Conservation (phyloP, 768 basidiomycete species). For the Trametes cingulata region DNA sequence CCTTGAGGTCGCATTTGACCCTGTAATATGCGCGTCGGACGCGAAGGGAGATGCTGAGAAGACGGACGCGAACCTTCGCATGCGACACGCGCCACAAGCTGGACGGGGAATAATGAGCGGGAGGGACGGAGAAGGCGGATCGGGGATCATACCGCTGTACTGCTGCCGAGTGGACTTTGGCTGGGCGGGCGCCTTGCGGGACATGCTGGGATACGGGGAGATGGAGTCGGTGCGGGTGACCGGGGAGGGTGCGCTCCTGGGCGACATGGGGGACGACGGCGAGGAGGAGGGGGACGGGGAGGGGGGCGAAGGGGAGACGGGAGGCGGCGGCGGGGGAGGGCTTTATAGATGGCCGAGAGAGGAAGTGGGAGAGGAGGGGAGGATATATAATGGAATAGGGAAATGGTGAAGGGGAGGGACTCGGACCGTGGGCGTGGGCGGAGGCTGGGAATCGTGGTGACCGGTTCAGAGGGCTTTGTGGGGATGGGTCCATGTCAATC, state of each 20-base stretch:
- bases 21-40: conserved; percentile 38
- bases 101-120: conserved; percentile 56
- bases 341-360: conserved; percentile 20
- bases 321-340: conserved; percentile 16
- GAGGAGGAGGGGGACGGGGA: conserved; percentile 29
- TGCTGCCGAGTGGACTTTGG: conserved; percentile 30
- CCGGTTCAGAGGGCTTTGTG: conserved; percentile 1
- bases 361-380: conserved; percentile 18
- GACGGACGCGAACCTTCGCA: conserved; percentile 60
- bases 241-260: conserved; percentile 32
- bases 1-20: conserved; percentile 93
- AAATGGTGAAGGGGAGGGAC: conserved; percentile 3
- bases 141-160: conserved; percentile 28
- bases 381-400: conserved; percentile 24
- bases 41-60: conserved; percentile 10
- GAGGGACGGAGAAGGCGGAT: conserved; percentile 39
- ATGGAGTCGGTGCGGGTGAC: conserved; percentile 22
- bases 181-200: conserved; percentile 27
- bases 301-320: conserved; percentile 30
- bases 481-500: conserved; percentile 17
- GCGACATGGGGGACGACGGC: conserved; percentile 52
- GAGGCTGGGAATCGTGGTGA: neutral
- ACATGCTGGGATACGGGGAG: conserved; percentile 20
- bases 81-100: conserved; percentile 94
- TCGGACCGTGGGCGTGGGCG: conserved; percentile 17